Base-by-base conservation (phyloP, 352 stramenopile species). In the Phytophthora cryptogea region DNA sequence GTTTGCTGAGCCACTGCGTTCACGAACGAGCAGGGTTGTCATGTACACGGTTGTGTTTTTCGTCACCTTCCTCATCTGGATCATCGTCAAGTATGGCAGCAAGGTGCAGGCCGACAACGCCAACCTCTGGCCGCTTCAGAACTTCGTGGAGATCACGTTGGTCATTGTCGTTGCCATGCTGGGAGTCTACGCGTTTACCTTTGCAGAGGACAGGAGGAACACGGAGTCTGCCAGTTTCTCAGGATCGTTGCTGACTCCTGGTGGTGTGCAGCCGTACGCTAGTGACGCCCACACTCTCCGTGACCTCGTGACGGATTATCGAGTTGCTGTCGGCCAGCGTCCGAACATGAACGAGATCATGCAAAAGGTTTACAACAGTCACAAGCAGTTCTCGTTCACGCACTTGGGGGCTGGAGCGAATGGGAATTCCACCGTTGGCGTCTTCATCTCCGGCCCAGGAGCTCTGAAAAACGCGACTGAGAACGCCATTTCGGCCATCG, bases 71-170 rank as follows among this genome's bases (percentile, higher is more conserved):
- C 23, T 82, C 11, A 8, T 76, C 9, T 66, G 58, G 60, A 41
- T 67, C 14, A 16, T 78, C 5, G 63, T 81, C 45, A 63, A 63
- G 17, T 57, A 64, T 33, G 55, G 58, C 11, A 69, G 8, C 28
- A 66, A 70, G 36, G 66, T 70, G 23, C 53, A 78, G 46, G 61
- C 33, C 4, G 16, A 54, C n/a, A 33, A 70, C 55, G 16, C 43
- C 3, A 61, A 61, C 8, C 73, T 74, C 9, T 83, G 76, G 73
- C 73, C 73, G 2, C 63, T 86, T n/a, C 66, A 83, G 62, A 68
- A 70, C 30, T 70, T 81, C 14, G 58, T 80, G 13, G 76, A 79
- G 57, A 73, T 72, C 47, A n/a, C 52, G 7, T 9, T 67, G 16
- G 43, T 62, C 6, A 52, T 62, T 36, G n/a, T 39, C 7, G 50